These are phyloP conservation scores for Ottelia alismoides DNA, from an alignment of 106 monocot species.

Conservation along the genomic window DNA sequence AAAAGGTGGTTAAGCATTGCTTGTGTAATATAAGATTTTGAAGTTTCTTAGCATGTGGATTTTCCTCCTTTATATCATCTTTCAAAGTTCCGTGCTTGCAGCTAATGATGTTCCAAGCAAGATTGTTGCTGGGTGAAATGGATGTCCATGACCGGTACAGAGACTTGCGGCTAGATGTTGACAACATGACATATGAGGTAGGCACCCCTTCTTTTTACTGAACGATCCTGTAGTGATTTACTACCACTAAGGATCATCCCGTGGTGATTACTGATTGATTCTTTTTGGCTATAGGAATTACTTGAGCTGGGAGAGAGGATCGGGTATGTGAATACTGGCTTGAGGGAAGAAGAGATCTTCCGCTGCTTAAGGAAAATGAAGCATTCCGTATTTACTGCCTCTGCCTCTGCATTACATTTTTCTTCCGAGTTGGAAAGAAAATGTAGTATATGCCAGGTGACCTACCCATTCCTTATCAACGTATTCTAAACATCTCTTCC, in stretches of 20 bases:
- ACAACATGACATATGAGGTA: slow-evolving; percentile 89
- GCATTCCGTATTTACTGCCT: slow-evolving; percentile 23
- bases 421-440: slow-evolving; percentile 41
- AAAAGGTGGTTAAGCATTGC: too few species aligned
- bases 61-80: too few species aligned
- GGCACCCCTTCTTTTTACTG: too few species aligned
- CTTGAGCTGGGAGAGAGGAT: slow-evolving; percentile 74
- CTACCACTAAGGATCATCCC: too few species aligned
- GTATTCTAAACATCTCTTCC: too few species aligned
- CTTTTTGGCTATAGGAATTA: slow-evolving; percentile 39
- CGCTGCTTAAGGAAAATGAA: slow-evolving; percentile 38
- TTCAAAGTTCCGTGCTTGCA: too few species aligned
- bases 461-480: too few species aligned
- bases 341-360: slow-evolving; percentile 70
- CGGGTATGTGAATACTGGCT: slow-evolving; percentile 70
- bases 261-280: too few species aligned
- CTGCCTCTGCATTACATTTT: slow-evolving; percentile 10
- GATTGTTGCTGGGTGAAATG: slow-evolving; percentile 45
- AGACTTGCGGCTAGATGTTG: slow-evolving; percentile 83
- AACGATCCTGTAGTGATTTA: too few species aligned
- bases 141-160: slow-evolving; percentile 39
- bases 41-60: too few species aligned
- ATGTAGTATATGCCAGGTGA: slow-evolving; percentile 80
- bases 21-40: too few species aligned
- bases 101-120: slow-evolving; percentile 69